Evolutionary conservation across 139 green algal species (phyloP), one percentile per base, ranked within the genome.

Genomic region (Tetratostichococcus sp.): DNA sequence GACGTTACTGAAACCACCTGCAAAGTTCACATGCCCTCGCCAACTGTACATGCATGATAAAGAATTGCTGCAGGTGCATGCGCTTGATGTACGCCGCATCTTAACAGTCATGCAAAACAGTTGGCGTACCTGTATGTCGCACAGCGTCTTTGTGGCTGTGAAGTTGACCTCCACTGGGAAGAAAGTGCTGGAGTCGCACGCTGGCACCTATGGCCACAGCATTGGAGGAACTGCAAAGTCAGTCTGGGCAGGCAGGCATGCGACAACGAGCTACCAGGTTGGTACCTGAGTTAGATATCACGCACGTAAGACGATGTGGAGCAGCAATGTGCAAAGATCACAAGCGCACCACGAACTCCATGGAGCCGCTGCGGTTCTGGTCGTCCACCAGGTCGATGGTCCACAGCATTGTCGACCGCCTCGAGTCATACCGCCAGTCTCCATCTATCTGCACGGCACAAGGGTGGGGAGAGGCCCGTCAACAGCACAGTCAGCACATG

Each of bases 81-180:
- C n/a, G n/a, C n/a, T n/a, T n/a, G n/a, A n/a, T n/a, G n/a, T n/a
- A n/a, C n/a, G n/a, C n/a, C n/a, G n/a, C n/a, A n/a, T n/a, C n/a
- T n/a, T n/a, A n/a, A n/a, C n/a, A n/a, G n/a, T n/a, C n/a, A n/a
- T n/a, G n/a, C n/a, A n/a, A n/a, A n/a, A n/a, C n/a, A n/a, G n/a
- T n/a, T n/a, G n/a, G n/a, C 50, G 2, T 17, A 62, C 50, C 50
- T 62, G 50, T 50, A 97, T 77, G 72, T 96, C 88, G 76, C 91
- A 97, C 43, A 97, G 81, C 0, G 91, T 96, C 31, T 83, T 82
- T 39, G 76, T 81, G 35, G 87, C 82, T 17, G 76, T 85, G 84
- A 98, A 98, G 65, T 43, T 72, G 30, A 95, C 86, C 71, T 97
- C 89, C 1, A 99, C 89, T 8, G 96, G 96, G 90, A 97, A 99